phyloP scores from a whole-genome alignment of 257 asterid genomes.

The Nicotiana otophora region DNA sequence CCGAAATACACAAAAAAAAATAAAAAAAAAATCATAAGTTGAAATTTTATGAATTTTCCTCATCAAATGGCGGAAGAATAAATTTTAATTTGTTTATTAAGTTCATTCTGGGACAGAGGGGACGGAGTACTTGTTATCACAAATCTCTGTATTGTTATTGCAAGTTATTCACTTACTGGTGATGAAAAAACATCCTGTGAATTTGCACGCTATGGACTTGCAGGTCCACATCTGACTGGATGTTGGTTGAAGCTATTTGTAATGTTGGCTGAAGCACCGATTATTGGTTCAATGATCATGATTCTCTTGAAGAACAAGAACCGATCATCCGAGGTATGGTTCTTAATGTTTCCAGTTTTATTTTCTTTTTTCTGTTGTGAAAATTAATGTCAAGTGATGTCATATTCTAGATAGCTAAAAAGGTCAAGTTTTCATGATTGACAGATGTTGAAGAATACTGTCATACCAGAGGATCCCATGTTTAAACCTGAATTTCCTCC shows the following conservation, averaged over 20 bases:
- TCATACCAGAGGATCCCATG: constrained; percentile 89
- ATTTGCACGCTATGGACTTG: constrained; percentile 16
- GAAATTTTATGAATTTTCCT: not conserved
- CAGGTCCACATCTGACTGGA: constrained; percentile 96
- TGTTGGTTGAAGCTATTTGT: constrained; percentile 56
- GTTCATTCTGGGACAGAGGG: not conserved
- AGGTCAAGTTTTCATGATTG: constrained; percentile 1
- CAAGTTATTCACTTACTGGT: not conserved
- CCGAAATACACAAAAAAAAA: not conserved
- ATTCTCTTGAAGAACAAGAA: constrained; percentile 54
- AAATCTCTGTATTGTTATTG: not conserved
- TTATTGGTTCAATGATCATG: constrained; percentile 54
- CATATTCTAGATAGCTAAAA: not conserved
- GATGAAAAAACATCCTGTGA: not conserved
- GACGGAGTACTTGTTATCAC: not conserved
- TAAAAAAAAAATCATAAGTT: not conserved
- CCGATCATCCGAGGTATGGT: constrained; percentile 51
- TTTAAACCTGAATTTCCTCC: constrained; percentile 89
- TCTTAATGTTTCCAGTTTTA: not conserved
- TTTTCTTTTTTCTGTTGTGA: not conserved
- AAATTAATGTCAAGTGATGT: not conserved
- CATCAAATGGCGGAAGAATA: not conserved
- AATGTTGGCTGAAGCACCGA: constrained; percentile 52
- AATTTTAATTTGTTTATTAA: not conserved
- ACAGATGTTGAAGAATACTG: constrained; percentile 79